Conservation (phyloP, 2,329 filamentous ascomycete species). For the Clarireedia homoeocarpa region DNA sequence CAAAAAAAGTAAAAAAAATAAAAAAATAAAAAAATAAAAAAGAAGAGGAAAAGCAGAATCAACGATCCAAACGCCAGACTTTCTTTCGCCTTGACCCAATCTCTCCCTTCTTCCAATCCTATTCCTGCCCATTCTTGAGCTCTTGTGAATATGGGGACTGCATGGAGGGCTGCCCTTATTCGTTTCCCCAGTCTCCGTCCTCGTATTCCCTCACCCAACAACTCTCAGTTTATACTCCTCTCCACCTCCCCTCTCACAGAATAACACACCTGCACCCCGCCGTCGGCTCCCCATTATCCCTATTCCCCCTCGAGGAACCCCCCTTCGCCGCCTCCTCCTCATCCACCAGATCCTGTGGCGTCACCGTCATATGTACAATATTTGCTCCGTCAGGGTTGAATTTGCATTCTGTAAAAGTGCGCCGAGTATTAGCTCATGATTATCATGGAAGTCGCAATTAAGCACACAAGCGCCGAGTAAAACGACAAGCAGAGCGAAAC, state of each 20-base stretch:
- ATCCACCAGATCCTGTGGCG: slow-evolving; percentile 74
- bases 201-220: background rate
- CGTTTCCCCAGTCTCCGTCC: background rate
- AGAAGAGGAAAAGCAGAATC: too few species aligned
- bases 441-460: too few species aligned
- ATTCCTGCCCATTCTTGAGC: too few species aligned
- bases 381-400: slow-evolving; percentile 70
- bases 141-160: too few species aligned
- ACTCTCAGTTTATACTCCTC: background rate
- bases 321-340: slow-evolving; percentile 45
- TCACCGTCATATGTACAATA: slow-evolving; percentile 91
- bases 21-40: too few species aligned
- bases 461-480: too few species aligned
- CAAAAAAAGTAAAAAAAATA: too few species aligned
- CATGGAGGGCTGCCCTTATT: too few species aligned
- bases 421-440: too few species aligned
- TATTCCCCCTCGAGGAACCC: slow-evolving; percentile 33
- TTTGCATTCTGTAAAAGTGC: slow-evolving; percentile 55
- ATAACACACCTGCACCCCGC: slow-evolving; percentile 59
- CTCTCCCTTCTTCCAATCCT: too few species aligned
- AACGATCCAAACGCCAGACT: too few species aligned
- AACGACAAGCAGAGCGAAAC: background rate
- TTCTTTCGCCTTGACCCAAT: background rate
- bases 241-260: slow-evolving; percentile 34
- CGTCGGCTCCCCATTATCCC: slow-evolving; percentile 46